Percentiles rank a stretch among this genome's conserved stretches.
Conservation (phyloP, 805 yeast species). For the Ogataea haglerorum region DNA sequence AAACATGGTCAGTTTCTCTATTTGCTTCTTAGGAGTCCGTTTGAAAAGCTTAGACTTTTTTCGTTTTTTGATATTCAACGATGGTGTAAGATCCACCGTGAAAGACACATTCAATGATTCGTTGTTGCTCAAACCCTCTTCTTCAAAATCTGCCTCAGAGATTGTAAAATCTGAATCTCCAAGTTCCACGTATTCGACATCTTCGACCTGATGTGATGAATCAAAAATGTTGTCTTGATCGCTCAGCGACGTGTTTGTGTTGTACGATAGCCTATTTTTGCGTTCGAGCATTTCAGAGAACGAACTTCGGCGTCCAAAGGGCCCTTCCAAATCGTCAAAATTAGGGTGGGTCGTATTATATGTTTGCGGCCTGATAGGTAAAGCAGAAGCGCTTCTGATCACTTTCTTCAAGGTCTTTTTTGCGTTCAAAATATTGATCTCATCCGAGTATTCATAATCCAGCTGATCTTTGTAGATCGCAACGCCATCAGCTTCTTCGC, state of each 20-base stretch:
- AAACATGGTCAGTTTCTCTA: slow-evolving; percentile 24
- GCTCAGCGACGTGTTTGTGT: slow-evolving; percentile 17
- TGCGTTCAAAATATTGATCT: slow-evolving; percentile 47
- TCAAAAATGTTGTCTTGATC: slow-evolving; percentile 19
- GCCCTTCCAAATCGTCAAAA: slow-evolving; percentile 2
- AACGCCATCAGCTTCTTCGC: slow-evolving; percentile 25
- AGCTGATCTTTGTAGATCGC: slow-evolving; percentile 18
- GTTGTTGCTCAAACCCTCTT: slow-evolving; percentile 19
- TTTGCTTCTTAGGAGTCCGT: slow-evolving; percentile 25
- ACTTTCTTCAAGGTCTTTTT: slow-evolving; percentile 38
- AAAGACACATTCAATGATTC: slow-evolving; percentile 31
- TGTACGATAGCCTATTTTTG: slow-evolving; percentile 19
- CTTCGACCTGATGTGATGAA: slow-evolving; percentile 23
- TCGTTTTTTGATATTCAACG: slow-evolving; percentile 24
- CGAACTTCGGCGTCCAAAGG: slow-evolving; percentile 11
- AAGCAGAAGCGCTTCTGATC: slow-evolving; percentile 33
- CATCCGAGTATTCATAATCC: slow-evolving; percentile 48
- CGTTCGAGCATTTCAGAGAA: slow-evolving; percentile 10
- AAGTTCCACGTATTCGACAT: slow-evolving; percentile 28
- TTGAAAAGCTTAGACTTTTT: slow-evolving; percentile 26
- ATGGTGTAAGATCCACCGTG: slow-evolving; percentile 28
- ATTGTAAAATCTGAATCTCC: slow-evolving; percentile 28
- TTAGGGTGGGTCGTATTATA: slow-evolving; percentile 5
- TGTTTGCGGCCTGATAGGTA: slow-evolving; percentile 27
- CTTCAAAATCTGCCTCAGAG: slow-evolving; percentile 19